A percentile compares a stretch with the other conserved stretches of the same genome.
Evolutionary conservation across 306 rosid species (phyloP).

Genomic region (Fagus sylvatica): DNA sequence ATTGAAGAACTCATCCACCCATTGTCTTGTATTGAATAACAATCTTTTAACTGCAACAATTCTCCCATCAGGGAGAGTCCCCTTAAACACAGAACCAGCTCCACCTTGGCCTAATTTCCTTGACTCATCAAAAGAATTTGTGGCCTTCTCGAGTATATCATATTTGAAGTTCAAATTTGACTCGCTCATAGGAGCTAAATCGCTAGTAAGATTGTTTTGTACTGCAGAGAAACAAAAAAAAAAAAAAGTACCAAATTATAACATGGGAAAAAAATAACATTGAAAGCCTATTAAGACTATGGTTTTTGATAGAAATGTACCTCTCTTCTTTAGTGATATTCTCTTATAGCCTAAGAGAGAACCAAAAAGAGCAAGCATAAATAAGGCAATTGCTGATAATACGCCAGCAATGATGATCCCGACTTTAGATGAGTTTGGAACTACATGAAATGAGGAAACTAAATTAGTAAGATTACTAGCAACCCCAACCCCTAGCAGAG

Average conservation of each 20-base stretch:
- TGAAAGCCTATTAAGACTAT: not conserved
- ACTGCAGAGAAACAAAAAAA: conserved; percentile 23
- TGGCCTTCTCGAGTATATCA: conserved; percentile 54
- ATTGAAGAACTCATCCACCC: conserved; percentile 66
- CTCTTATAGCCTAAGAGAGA: conserved; percentile 29
- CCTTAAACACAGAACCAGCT: conserved; percentile 60
- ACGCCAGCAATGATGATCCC: conserved; percentile 29
- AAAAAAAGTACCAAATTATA: conserved; percentile 12
- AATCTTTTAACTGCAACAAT: conserved; percentile 63
- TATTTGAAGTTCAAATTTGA: conserved; percentile 47
- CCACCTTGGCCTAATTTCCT: conserved; percentile 57
- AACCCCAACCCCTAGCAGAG: not conserved
- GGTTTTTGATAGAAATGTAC: conserved; percentile 28
- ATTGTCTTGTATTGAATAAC: conserved; percentile 49
- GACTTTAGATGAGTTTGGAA: conserved; percentile 13
- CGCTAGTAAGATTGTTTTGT: not conserved
- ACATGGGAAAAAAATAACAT: not conserved
- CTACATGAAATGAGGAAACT: conserved; percentile 7
- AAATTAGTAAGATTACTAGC: not conserved
- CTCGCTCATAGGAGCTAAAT: conserved; percentile 10
- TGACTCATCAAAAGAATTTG: conserved; percentile 35
- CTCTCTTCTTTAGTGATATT: conserved; percentile 2
- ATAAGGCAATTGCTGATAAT: conserved; percentile 16
- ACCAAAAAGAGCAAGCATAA: conserved; percentile 32
- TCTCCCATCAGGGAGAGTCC: conserved; percentile 53